Evolutionary conservation across 1,284 basidiomycete species (phyloP).

Genomic region (Leucoagaricus sp.): DNA sequence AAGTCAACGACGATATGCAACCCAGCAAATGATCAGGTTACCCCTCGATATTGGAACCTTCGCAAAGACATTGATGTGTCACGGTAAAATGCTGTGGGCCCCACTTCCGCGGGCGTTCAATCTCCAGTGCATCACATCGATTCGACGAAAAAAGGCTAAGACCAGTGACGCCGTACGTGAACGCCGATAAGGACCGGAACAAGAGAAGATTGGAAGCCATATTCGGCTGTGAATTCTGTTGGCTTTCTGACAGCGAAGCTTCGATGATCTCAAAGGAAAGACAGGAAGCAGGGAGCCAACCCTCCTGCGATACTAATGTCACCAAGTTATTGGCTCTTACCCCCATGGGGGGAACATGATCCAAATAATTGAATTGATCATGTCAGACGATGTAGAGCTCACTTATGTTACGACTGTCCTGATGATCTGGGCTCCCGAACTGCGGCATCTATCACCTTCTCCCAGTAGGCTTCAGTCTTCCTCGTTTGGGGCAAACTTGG

Average conservation of each 20-base stretch:
- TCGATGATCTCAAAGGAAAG: background rate
- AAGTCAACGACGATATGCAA: background rate
- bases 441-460: background rate
- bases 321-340: constrained; percentile 2
- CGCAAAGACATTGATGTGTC: background rate
- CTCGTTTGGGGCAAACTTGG: no score
- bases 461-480: no score
- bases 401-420: background rate
- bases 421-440: constrained; percentile 2
- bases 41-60: background rate
- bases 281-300: background rate
- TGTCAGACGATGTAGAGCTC: background rate
- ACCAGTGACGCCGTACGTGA: background rate
- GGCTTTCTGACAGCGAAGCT: constrained; percentile 4
- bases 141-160: constrained; percentile 4
- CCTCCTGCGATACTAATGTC: background rate
- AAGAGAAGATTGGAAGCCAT: background rate
- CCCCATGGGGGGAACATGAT: background rate
- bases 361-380: constrained; percentile 9
- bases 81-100: background rate
- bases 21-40: no score
- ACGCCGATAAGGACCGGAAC: constrained; percentile 3
- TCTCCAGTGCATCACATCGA: background rate
- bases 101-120: constrained; percentile 1
- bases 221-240: background rate